Evolutionary conservation across 2,329 filamentous ascomycete species (phyloP), one percentile per base, ranked within the genome.

Genomic region (Phoma sp.): DNA sequence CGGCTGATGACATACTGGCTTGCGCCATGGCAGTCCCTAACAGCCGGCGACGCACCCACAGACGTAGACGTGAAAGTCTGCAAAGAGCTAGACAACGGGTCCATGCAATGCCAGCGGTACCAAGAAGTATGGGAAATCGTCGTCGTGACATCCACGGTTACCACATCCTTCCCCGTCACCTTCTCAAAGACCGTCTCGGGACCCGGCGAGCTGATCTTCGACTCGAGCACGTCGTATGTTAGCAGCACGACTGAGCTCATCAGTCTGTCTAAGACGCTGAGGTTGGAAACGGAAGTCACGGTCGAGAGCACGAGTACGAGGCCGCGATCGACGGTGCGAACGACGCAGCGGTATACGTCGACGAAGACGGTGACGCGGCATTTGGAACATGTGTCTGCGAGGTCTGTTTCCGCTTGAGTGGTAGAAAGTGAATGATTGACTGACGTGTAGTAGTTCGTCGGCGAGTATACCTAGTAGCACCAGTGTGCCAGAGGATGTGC

Each of bases 1-100:
- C 69, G 66, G 0, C 60, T 77, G 25, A 77, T 74, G 42, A 79
- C 77, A 3, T 80, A 76, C 70, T 79, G 74, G 63, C 59, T 79
- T 26, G 78, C 77, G 1, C 74, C 76, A 1, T 80, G 77, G 78
- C 70, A 77, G 51, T 70, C 74, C 1, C 60, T 79, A 30, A 78
- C 77, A 0, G 68, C 70, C 5, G 77, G 74, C 12, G 65, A 67
- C 0, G 60, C 67, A 2, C 77, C 78, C 3, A 64, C 67, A 1
- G 72, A 78, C 34, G 74, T 80, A 17, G 73, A 75, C 28, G 68
- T 75, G 33, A 77, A 78, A 53, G 68, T 80, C 33, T 80, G 77
- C 66, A 72, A 68, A 1, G 63, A 66, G 6, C 50, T 47, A 7
- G 26, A 30, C 26, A 69, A 77, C 49, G 74, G 68, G 15, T 71